Evolutionary conservation across 2,329 filamentous ascomycete genomes (phyloP).

Genomic region (Cladosporium velox): DNA sequence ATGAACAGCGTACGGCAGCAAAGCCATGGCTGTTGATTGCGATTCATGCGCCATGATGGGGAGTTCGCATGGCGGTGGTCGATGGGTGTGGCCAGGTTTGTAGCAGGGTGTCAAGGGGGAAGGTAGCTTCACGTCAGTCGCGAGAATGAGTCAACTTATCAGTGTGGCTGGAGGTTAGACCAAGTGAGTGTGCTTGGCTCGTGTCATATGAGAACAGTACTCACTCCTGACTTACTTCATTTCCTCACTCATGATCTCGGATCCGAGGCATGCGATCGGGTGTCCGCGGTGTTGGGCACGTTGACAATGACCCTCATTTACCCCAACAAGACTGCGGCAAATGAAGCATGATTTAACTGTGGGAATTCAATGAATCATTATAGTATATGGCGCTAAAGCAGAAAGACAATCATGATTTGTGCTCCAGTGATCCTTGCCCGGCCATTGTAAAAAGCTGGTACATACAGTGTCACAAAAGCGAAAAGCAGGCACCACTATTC

Average conservation of each 20-base stretch:
- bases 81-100: too few relatives aligned
- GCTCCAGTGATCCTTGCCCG: not conserved
- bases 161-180: not conserved
- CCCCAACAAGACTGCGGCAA: not conserved
- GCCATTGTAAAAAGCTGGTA: not conserved
- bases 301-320: not conserved
- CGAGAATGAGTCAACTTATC: not conserved
- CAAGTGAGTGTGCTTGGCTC: not conserved
- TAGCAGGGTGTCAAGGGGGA: too few relatives aligned
- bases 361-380: too few relatives aligned
- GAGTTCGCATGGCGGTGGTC: too few relatives aligned
- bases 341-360: too few relatives aligned
- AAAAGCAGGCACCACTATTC: not conserved
- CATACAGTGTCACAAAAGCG: not conserved
- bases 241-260: not conserved
- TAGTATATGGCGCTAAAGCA: not conserved
- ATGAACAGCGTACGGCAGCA: not conserved
- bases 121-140: not conserved
- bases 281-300: not conserved
- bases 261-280: not conserved
- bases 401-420: not conserved
- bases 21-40: not conserved
- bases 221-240: not conserved
- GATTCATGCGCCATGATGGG: not conserved
- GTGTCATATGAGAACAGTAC: not conserved